Evolutionary conservation across 352 stramenopile genomes (phyloP).

Genomic region (Peronospora tabacina): DNA sequence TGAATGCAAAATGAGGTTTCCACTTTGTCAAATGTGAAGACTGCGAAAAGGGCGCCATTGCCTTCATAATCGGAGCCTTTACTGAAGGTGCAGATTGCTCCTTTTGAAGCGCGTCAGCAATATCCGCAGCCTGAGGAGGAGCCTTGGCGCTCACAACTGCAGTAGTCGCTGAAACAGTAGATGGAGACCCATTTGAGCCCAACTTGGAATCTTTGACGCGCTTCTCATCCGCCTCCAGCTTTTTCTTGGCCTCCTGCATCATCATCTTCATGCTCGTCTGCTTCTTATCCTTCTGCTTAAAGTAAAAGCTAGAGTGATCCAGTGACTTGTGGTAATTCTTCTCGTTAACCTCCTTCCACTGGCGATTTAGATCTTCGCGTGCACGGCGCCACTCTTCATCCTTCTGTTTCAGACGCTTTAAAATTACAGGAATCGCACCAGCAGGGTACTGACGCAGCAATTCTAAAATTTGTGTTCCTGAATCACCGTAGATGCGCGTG

Average conservation of each 20-base stretch:
- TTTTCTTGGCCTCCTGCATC: slow-evolving; percentile 82
- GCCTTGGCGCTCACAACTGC: slow-evolving; percentile 19
- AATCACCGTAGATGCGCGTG: slow-evolving; percentile 95
- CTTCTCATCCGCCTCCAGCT: slow-evolving; percentile 63
- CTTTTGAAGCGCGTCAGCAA: slow-evolving; percentile 57
- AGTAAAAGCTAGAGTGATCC: slow-evolving; percentile 98
- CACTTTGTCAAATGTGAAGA: slow-evolving; percentile 18
- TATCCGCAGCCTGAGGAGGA: slow-evolving; percentile 44
- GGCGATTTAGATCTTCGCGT: slow-evolving; percentile 92
- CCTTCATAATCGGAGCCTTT: slow-evolving; percentile 9
- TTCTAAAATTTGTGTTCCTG: slow-evolving; percentile 87
- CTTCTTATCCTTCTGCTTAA: slow-evolving; percentile 98
- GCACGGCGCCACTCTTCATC: slow-evolving; percentile 93
- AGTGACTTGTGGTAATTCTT: slow-evolving; percentile 98
- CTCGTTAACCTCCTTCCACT: slow-evolving; percentile 97
- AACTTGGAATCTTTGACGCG: slow-evolving; percentile 22
- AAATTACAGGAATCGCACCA: slow-evolving; percentile 95
- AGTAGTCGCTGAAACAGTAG: slow-evolving; percentile 22
- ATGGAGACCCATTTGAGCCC: slow-evolving; percentile 18
- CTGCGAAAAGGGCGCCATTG: slow-evolving; percentile 3
- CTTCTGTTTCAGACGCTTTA: slow-evolving; percentile 98
- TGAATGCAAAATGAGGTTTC: slow-evolving; percentile 72
- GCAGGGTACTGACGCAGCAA: slow-evolving; percentile 95
- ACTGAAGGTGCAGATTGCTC: slow-evolving; percentile 26
- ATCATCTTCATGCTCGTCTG: slow-evolving; percentile 93